Percentiles rank a stretch among this genome's conserved stretches.
Evolutionary conservation across 2,329 filamentous ascomycete species (phyloP).

Genomic region (Xylaria arbuscula): DNA sequence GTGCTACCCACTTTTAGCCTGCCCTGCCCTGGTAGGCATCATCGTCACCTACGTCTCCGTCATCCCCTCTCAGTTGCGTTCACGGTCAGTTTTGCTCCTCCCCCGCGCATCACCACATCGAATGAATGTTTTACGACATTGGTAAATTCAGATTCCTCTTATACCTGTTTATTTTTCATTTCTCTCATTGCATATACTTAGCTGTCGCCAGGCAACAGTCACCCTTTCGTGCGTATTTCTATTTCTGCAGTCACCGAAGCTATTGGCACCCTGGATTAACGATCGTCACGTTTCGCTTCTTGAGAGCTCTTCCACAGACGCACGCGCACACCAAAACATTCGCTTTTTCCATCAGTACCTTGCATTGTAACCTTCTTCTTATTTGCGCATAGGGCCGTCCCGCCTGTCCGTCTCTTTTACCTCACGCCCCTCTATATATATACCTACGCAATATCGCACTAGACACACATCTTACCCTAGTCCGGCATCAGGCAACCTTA

Average conservation of each 20-base stretch:
- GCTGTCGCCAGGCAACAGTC: background rate
- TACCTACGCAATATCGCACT: background rate
- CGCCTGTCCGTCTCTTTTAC: background rate
- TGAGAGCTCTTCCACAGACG: background rate
- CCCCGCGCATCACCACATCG: background rate
- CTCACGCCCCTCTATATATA: background rate
- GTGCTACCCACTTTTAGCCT: conserved; percentile 1
- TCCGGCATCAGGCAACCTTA: conserved; percentile 23
- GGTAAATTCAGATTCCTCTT: background rate
- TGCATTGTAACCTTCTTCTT: conserved; percentile 5
- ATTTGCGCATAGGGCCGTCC: conserved; percentile 16
- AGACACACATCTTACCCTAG: background rate
- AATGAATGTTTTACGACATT: background rate
- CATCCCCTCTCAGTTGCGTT: background rate
- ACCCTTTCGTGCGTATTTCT: background rate
- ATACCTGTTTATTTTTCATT: background rate
- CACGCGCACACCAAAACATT: background rate
- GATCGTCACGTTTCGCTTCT: conserved; percentile 13
- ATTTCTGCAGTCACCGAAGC: background rate
- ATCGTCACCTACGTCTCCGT: conserved; percentile 1
- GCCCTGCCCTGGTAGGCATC: background rate
- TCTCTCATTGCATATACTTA: background rate
- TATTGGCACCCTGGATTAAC: background rate
- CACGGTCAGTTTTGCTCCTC: background rate
- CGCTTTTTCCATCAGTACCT: background rate